A percentile compares a stretch with the other conserved stretches of the same genome.
phyloP scores from a whole-genome alignment of 805 yeast species.

The Ogataea paraovalis region DNA sequence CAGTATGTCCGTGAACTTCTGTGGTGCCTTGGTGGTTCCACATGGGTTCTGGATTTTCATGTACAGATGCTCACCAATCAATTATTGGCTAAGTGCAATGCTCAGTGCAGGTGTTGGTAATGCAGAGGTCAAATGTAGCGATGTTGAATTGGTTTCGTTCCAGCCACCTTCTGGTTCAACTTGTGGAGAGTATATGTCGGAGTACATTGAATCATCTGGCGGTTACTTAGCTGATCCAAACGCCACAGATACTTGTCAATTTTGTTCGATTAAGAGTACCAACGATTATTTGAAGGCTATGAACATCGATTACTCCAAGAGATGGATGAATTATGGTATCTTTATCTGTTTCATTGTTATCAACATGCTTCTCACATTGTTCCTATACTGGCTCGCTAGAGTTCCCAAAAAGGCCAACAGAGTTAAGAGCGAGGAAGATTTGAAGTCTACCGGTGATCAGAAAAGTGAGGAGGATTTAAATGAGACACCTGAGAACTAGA shows the following conservation, averaged over 20 bases:
- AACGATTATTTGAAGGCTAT: slow-evolving; percentile 52
- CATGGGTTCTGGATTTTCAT: slow-evolving; percentile 74
- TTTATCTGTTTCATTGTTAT: slow-evolving; percentile 46
- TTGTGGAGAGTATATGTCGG: slow-evolving; percentile 51
- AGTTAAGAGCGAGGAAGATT: slow-evolving; percentile 12
- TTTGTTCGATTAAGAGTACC: slow-evolving; percentile 55
- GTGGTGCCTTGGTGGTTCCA: slow-evolving; percentile 69
- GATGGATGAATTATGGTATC: slow-evolving; percentile 64
- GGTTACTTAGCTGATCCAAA: slow-evolving; percentile 44
- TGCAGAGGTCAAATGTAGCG: slow-evolving; percentile 43
- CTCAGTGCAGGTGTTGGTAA: slow-evolving; percentile 54
- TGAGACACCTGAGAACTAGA: neutral
- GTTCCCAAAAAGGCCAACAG: slow-evolving; percentile 60
- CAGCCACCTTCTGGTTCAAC: slow-evolving; percentile 52
- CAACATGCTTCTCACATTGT: slow-evolving; percentile 32
- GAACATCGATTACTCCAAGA: slow-evolving; percentile 41
- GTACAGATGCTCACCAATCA: slow-evolving; percentile 70
- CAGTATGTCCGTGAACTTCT: slow-evolving; percentile 63
- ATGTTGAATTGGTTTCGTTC: slow-evolving; percentile 43
- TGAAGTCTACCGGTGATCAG: slow-evolving; percentile 15
- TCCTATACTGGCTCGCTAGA: slow-evolving; percentile 56
- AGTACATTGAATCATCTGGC: slow-evolving; percentile 34
- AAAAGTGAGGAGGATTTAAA: slow-evolving; percentile 11
- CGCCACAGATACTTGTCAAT: slow-evolving; percentile 53
- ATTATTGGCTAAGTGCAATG: slow-evolving; percentile 58